A percentile compares a stretch with the other conserved stretches of the same genome.
Evolutionary conservation across 345 rosid species (phyloP).

Genomic region (Ailanthus altissimus): DNA sequence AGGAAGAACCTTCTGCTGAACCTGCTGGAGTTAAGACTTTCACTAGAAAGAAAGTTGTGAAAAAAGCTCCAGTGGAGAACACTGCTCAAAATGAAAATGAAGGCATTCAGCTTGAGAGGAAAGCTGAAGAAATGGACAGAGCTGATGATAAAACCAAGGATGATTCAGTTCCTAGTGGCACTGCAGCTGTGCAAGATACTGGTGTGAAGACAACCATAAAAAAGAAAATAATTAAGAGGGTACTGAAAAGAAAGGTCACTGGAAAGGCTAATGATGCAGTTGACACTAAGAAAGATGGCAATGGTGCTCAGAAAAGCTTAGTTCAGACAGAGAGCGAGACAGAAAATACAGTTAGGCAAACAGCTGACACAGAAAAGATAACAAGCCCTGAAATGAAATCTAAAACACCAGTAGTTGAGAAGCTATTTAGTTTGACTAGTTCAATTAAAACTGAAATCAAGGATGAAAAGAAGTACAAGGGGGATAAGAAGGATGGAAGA

Average conservation of each 20-base stretch:
- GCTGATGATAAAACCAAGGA: constrained; percentile 52
- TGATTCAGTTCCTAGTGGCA: constrained; percentile 37
- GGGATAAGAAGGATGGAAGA: constrained; percentile 50
- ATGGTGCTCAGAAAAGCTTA: constrained; percentile 40
- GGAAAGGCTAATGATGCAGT: constrained; percentile 36
- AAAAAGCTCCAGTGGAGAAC: constrained; percentile 46
- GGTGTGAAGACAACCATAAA: constrained; percentile 57
- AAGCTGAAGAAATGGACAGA: constrained; percentile 39
- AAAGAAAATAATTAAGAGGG: constrained; percentile 79
- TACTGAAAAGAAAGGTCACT: constrained; percentile 70
- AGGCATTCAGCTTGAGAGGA: constrained; percentile 40
- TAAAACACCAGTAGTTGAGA: constrained; percentile 40
- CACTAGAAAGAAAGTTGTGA: constrained; percentile 49
- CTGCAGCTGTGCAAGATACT: constrained; percentile 42
- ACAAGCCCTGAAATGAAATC: constrained; percentile 24
- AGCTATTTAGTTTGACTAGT: constrained; percentile 38
- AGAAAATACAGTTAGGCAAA: constrained; percentile 33
- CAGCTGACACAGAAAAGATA: constrained; percentile 36
- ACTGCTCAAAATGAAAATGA: constrained; percentile 39
- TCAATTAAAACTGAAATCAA: constrained; percentile 38
- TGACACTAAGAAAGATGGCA: constrained; percentile 44
- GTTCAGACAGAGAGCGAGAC: constrained; percentile 28
- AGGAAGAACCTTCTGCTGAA: constrained; percentile 42
- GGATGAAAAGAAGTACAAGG: constrained; percentile 49
- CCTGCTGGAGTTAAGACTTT: constrained; percentile 48